Evolutionary conservation across 306 rosid genomes (phyloP).

Genomic region (Prinsepia uniflora): DNA sequence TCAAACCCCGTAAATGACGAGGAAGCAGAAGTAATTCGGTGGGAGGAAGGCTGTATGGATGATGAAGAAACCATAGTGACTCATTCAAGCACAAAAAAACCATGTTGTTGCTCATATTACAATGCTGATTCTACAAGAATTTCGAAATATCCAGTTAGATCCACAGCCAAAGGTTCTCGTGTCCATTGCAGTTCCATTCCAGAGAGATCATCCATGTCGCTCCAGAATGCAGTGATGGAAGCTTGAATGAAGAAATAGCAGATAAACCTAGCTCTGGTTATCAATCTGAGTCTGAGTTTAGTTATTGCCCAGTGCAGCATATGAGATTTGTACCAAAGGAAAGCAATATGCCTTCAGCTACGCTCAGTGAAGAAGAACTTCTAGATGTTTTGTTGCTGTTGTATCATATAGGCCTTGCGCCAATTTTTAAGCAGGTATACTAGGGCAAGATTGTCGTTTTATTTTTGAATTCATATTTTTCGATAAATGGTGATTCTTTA

Average conservation of each 20-base stretch:
- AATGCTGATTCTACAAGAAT: conserved; percentile 65
- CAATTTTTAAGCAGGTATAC: conserved; percentile 85
- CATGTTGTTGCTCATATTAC: conserved; percentile 87
- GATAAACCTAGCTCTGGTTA: conserved; percentile 92
- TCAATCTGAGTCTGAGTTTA: conserved; percentile 77
- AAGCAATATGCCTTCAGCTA: conserved; percentile 58
- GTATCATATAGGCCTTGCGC: conserved; percentile 85
- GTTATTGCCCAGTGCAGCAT: conserved; percentile 48
- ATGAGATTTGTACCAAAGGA: conserved; percentile 63
- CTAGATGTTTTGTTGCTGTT: conserved; percentile 77
- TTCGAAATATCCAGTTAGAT: conserved; percentile 59
- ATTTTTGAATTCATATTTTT: not conserved
- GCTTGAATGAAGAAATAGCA: conserved; percentile 72
- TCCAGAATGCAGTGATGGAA: conserved; percentile 76
- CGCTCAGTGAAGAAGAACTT: conserved; percentile 79
- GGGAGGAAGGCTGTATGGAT: conserved; percentile 99
- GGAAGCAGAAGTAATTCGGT: conserved; percentile 65
- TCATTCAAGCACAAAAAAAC: conserved; percentile 76
- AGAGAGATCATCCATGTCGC: conserved; percentile 83
- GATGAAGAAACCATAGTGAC: conserved; percentile 70
- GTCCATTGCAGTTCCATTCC: conserved; percentile 64
- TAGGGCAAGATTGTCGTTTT: not conserved
- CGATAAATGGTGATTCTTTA: not conserved
- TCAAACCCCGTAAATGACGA: conserved; percentile 49
- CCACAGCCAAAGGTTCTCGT: conserved; percentile 60